Evolutionary conservation across 306 rosid species (phyloP), one percentile per base, ranked within the genome.

Genomic region (Glycine soja): DNA sequence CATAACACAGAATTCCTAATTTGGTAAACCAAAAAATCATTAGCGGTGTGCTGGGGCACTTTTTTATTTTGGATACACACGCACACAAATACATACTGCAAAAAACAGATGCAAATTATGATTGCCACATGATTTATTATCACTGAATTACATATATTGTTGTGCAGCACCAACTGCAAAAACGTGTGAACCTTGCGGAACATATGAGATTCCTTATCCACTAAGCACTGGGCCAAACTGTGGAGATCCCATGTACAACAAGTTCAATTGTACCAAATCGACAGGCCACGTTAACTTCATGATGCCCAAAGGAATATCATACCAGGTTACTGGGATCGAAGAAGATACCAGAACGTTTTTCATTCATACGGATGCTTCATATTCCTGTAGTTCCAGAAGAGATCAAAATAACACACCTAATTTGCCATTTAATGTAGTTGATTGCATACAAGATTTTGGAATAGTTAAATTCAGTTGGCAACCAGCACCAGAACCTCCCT

Each of bases 191-290:
- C 87, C 87, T 53, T 91, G 92, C 32, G 92, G 95, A 36, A 81
- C 84, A 30, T 62, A 59, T 1, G 2, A 3, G 2, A 83, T 91
- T 56, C 92, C 92, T 53, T 91, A 89, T 86, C 92, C 95, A 1
- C 52, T 87, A 16, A 87, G 91, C 80, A 89, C 84, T 0, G 16
- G 80, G 16, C 59, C n/a, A 15, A 54, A 54, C 42, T 91, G 90
- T 47, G 93, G 95, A 15, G 89, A 89, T 18, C 80, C 90, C 3
- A 11, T 3, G 59, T 89, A 86, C 82, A 38, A 0, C 54, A 42
- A 70, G 15, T 84, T 91, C 72, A 36, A 2, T 0, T 91, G 95
- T 19, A 2, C n/a, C 75, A 0, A 1, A 5, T 11, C 10, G 8
- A 56, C 43, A 0, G 84, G 81, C 6, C 52, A 70, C 4, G 9